Evolutionary conservation across 1,284 basidiomycete species (phyloP).

Genomic region (Moesziomyces parantarcticus): DNA sequence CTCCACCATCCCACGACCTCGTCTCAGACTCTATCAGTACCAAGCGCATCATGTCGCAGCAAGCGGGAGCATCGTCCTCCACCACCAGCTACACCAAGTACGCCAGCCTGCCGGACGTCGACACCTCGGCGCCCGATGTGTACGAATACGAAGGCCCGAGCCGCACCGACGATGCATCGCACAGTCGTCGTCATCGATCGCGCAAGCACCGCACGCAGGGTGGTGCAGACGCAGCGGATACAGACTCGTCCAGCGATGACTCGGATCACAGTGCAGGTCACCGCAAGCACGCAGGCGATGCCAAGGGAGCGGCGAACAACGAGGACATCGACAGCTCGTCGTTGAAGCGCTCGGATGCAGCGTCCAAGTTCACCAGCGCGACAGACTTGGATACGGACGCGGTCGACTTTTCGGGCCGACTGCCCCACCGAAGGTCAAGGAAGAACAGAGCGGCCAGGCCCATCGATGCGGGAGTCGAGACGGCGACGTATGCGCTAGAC

Average conservation of each 20-base stretch:
- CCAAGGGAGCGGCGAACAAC: constrained; percentile 2
- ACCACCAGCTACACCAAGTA: constrained; percentile 32
- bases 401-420: constrained; percentile 30
- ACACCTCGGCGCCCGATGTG: constrained; percentile 41
- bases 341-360: constrained; percentile 22
- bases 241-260: constrained; percentile 25
- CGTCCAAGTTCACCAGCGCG: constrained; percentile 30
- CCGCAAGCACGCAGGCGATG: constrained; percentile 32
- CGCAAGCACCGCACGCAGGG: constrained; percentile 8
- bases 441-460: constrained; percentile 8
- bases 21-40: too few relatives aligned
- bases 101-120: constrained; percentile 44
- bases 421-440: constrained; percentile 2
- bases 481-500: constrained; percentile 30
- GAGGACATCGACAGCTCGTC: constrained; percentile 34
- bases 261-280: constrained; percentile 16
- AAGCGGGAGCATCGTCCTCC: constrained; percentile 4
- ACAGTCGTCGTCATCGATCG: constrained; percentile 4
- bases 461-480: constrained; percentile 43
- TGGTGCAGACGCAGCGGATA: constrained; percentile 5
- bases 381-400: constrained; percentile 16
- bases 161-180: constrained; percentile 5
- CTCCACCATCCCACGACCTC: constrained; percentile 4
- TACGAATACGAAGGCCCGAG: constrained; percentile 24
- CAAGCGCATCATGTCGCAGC: constrained; percentile 19